These are phyloP conservation scores for Pseudonectria buxi DNA, from an alignment of 2,329 filamentous ascomycete species.

Conservation along the genomic window DNA sequence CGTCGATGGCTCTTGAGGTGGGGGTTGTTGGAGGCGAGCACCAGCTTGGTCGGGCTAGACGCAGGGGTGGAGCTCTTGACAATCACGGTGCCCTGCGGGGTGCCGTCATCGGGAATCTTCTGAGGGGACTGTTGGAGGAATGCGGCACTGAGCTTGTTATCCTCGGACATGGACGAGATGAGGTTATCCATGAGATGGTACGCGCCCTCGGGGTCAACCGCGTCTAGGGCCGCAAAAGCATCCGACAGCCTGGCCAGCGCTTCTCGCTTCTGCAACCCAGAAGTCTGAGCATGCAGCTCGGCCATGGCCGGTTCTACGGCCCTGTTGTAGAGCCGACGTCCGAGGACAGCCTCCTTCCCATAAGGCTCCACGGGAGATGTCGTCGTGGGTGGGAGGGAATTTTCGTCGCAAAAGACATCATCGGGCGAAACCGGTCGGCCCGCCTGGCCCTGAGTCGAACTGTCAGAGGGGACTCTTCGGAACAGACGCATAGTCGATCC, in stretches of 20 bases:
- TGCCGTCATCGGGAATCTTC: conserved; percentile 37
- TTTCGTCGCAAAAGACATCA: conserved; percentile 53
- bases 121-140: conserved; percentile 36
- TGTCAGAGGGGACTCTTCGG: conserved; percentile 72
- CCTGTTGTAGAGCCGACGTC: conserved; percentile 73
- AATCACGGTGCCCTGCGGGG: conserved; percentile 50
- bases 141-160: conserved; percentile 55
- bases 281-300: conserved; percentile 78
- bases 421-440: conserved; percentile 31
- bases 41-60: conserved; percentile 55
- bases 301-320: conserved; percentile 77
- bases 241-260: conserved; percentile 77
- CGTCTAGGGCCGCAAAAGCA: conserved; percentile 77
- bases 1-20: conserved; percentile 74
- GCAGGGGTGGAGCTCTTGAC: conserved; percentile 45
- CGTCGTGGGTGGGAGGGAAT: conserved; percentile 44
- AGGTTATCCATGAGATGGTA: conserved; percentile 77
- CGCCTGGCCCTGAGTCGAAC: conserved; percentile 39
- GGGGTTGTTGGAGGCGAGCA: conserved; percentile 76
- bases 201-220: conserved; percentile 82
- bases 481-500: conserved; percentile 90
- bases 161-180: conserved; percentile 64
- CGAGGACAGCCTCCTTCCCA: conserved; percentile 77
- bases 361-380: conserved; percentile 45
- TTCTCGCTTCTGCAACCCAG: conserved; percentile 62